phyloP scores from a whole-genome alignment of 129 eudicot genomes.

The Logfia minima region DNA sequence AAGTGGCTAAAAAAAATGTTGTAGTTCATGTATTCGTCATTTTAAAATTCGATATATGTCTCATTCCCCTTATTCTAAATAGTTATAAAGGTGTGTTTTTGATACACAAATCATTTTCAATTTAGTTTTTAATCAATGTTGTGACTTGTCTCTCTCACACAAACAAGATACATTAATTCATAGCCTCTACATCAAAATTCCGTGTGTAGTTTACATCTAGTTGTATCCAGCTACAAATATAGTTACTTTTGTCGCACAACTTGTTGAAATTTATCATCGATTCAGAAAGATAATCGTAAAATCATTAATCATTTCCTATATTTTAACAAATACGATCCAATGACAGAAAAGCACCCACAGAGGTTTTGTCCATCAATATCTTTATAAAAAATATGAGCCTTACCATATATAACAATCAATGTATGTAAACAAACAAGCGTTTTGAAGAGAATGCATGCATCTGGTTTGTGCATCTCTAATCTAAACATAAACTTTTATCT shows the following conservation, averaged over 20 bases:
- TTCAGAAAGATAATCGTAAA: background rate
- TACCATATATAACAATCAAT: constrained; percentile 21
- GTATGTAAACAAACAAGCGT: background rate
- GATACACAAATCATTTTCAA: too few relatives aligned
- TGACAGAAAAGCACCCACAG: background rate
- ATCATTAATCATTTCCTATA: background rate
- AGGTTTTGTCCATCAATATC: background rate
- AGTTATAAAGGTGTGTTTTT: too few relatives aligned
- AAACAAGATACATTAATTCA: too few relatives aligned
- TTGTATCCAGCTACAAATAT: background rate
- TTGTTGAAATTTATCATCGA: background rate
- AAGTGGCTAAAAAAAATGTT: too few relatives aligned
- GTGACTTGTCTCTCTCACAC: too few relatives aligned
- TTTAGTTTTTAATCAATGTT: too few relatives aligned
- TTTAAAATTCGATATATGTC: too few relatives aligned
- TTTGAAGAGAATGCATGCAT: background rate
- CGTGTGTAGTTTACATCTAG: too few relatives aligned
- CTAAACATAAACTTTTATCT: background rate
- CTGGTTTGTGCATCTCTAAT: background rate
- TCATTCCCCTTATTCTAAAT: too few relatives aligned
- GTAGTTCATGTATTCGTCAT: too few relatives aligned
- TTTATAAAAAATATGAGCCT: background rate
- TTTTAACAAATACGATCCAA: background rate
- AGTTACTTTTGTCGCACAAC: background rate
- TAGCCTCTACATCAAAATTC: too few relatives aligned